Evolutionary conservation across 2,329 filamentous ascomycete genomes (phyloP).

Genomic region (Aspergillaceae sp.): DNA sequence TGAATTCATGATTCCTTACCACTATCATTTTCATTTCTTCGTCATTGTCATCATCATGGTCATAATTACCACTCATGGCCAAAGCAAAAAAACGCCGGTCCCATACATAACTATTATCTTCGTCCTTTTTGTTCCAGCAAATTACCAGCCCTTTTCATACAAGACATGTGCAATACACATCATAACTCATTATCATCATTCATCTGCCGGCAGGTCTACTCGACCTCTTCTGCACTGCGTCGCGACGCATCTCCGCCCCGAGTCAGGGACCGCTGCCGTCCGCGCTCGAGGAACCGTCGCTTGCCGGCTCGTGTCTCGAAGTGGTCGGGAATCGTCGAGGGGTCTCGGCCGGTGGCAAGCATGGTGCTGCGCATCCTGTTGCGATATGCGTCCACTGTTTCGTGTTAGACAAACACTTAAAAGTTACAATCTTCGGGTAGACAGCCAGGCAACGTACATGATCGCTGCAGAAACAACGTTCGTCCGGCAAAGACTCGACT

Average conservation of each 20-base stretch:
- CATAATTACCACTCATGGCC: no score
- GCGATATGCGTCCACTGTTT: conserved; percentile 79
- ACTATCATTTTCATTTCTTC: no score
- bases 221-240: conserved; percentile 31
- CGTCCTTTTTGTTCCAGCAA: no score
- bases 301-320: conserved; percentile 86
- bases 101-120: no score
- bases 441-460: conserved; percentile 55
- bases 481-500: conserved; percentile 81
- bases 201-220: conserved; percentile 5
- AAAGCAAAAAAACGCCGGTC: no score
- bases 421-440: neutral
- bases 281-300: conserved; percentile 57
- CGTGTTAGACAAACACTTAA: conserved; percentile 1
- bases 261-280: conserved; percentile 9
- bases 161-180: no score
- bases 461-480: conserved; percentile 81
- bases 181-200: neutral
- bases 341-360: conserved; percentile 67
- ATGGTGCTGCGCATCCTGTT: conserved; percentile 83
- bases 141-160: no score
- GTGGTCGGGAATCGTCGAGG: conserved; percentile 65
- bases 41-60: no score
- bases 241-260: conserved; percentile 18
- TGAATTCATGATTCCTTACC: no score